Evolutionary conservation across 305 asterid species (phyloP).

Genomic region (Fraxinus platypoda): DNA sequence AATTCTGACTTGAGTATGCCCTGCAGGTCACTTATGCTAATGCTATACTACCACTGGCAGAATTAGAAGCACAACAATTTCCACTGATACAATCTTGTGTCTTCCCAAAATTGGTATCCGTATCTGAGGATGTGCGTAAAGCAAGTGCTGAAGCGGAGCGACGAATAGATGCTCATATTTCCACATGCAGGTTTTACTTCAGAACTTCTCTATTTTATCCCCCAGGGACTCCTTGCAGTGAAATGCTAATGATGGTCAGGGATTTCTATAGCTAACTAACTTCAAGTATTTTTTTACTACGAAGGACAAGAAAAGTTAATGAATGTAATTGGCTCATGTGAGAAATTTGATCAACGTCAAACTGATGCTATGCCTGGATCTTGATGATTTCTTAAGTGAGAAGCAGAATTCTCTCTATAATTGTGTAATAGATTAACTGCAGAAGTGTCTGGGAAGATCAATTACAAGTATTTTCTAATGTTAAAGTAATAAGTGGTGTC

Average conservation of each 20-base stretch:
- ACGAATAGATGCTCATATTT: slow-evolving; percentile 75
- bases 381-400: slow-evolving; percentile 13
- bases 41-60: slow-evolving; percentile 68
- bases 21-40: slow-evolving; percentile 74
- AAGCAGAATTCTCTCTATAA: not conserved
- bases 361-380: slow-evolving; percentile 1
- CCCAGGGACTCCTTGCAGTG: not conserved
- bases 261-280: not conserved
- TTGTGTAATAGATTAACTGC: not conserved
- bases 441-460: slow-evolving; percentile 11
- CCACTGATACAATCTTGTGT: slow-evolving; percentile 89
- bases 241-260: slow-evolving; percentile 8
- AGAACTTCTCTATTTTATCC: not conserved
- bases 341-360: slow-evolving; percentile 6
- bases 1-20: slow-evolving; percentile 6
- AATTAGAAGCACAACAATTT: slow-evolving; percentile 84
- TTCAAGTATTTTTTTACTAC: not conserved
- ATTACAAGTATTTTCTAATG: slow-evolving; percentile 6
- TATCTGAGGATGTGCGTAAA: slow-evolving; percentile 71
- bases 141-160: slow-evolving; percentile 92
- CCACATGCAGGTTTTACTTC: slow-evolving; percentile 62
- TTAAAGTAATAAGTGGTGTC: slow-evolving; percentile 1
- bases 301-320: slow-evolving; percentile 1
- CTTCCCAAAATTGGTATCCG: slow-evolving; percentile 74
- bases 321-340: not conserved